These are phyloP conservation scores for Ceratocystis albifundus DNA, from an alignment of 2,329 filamentous ascomycete species.

Conservation along the genomic window DNA sequence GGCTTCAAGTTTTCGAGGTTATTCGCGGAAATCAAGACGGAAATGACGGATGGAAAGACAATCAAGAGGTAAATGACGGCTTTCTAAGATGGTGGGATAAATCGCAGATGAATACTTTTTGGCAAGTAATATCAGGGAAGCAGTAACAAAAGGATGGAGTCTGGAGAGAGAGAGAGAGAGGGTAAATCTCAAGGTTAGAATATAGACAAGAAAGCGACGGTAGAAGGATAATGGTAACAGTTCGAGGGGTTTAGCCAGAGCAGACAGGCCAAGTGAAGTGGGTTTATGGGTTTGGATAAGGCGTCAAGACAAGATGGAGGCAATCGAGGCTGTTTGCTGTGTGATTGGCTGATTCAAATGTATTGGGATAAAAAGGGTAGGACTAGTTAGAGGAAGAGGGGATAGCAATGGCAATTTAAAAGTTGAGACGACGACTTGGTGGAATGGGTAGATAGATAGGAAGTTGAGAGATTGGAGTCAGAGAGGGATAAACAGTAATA, in stretches of 20 bases:
- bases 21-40: conserved; percentile 4
- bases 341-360: not conserved
- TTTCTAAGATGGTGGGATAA: conserved; percentile 8
- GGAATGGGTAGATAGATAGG: not conserved
- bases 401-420: not conserved
- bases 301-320: not conserved
- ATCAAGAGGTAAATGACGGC: conserved; percentile 8
- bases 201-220: not conserved
- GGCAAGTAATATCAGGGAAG: not conserved
- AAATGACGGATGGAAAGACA: not conserved
- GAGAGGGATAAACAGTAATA: not conserved
- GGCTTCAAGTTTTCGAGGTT: not conserved
- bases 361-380: not conserved
- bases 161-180: not conserved
- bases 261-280: not conserved
- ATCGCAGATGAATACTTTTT: conserved; percentile 3
- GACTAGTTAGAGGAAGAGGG: too few relatives aligned
- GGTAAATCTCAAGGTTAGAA: not conserved
- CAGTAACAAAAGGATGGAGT: not conserved
- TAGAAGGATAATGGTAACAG: not conserved
- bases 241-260: not conserved
- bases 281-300: not conserved
- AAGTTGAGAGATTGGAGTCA: not conserved
- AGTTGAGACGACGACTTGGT: not conserved
- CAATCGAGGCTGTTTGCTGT: not conserved